A percentile compares a stretch with the other conserved stretches of the same genome.
phyloP scores from a whole-genome alignment of 164 flowering plant genomes.

The Tetrastigma voinierianum region DNA sequence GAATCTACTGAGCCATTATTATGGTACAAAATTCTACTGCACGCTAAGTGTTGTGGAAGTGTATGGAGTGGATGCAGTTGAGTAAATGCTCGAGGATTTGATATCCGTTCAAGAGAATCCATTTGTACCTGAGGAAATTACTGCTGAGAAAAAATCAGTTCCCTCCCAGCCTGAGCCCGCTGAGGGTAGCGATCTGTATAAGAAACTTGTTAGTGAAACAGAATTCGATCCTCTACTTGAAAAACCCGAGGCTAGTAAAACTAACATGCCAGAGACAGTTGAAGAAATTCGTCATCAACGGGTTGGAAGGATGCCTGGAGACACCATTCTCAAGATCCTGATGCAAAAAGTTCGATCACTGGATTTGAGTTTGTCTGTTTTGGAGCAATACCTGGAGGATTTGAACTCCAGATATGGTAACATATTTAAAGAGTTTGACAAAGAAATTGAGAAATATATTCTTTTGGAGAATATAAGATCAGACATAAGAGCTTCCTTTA shows the following conservation, averaged over 20 bases:
- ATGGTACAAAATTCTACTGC: constrained; percentile 94
- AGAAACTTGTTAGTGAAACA: constrained; percentile 22
- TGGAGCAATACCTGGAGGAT: constrained; percentile 86
- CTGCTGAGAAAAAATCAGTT: constrained; percentile 23
- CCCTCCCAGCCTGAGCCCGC: constrained; percentile 25
- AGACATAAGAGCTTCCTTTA: constrained; percentile 46
- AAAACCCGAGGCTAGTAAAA: constrained; percentile 30
- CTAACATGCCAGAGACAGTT: constrained; percentile 47
- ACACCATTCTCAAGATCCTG: constrained; percentile 86
- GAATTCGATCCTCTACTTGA: constrained; percentile 27
- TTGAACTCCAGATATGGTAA: constrained; percentile 68
- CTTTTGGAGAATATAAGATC: constrained; percentile 51
- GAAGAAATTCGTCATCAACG: constrained; percentile 66
- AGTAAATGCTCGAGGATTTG: constrained; percentile 92
- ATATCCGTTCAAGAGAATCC: constrained; percentile 53
- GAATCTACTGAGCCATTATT: constrained; percentile 74
- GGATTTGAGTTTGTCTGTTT: constrained; percentile 74
- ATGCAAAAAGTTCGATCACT: constrained; percentile 90
- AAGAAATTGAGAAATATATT: constrained; percentile 54
- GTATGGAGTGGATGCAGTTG: constrained; percentile 98
- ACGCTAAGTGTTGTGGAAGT: constrained; percentile 81
- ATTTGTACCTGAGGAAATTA: constrained; percentile 34
- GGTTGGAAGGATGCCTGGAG: constrained; percentile 87
- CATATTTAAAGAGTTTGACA: constrained; percentile 70
- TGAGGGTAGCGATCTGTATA: constrained; percentile 29